Evolutionary conservation across 257 asterid species (phyloP).

Genomic region (Solanum chilense): DNA sequence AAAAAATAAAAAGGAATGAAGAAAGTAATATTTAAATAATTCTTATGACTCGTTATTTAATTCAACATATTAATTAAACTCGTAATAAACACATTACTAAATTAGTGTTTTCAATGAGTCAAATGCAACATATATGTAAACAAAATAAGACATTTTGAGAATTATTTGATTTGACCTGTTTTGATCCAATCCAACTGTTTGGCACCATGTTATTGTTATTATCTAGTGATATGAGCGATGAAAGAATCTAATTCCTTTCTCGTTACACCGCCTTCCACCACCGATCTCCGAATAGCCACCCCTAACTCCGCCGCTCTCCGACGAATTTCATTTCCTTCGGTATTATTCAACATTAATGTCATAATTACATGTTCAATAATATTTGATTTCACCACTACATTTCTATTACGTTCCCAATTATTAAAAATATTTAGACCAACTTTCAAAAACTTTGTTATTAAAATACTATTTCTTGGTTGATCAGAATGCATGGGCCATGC

Average conservation of each 20-base stretch:
- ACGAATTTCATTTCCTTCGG: conserved; percentile 29
- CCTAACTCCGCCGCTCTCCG: conserved; percentile 34
- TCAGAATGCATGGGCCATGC: conserved; percentile 76
- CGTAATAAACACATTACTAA: no score
- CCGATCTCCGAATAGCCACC: conserved; percentile 21
- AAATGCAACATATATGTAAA: neutral
- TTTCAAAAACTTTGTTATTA: conserved; percentile 21
- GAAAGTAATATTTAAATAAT: no score
- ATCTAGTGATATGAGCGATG: conserved; percentile 29
- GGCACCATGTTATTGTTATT: neutral
- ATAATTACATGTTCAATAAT: conserved; percentile 9
- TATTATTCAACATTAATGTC: conserved; percentile 18
- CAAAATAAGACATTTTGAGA: no score
- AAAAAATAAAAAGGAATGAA: no score
- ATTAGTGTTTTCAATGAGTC: no score
- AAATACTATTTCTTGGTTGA: conserved; percentile 41
- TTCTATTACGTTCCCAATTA: conserved; percentile 18
- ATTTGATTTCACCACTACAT: conserved; percentile 14
- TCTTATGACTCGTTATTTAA: no score
- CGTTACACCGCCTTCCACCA: conserved; percentile 24
- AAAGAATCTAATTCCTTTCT: conserved; percentile 27
- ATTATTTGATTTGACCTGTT: neutral
- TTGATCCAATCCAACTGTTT: no score
- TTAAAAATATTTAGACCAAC: conserved; percentile 23
- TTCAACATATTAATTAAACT: no score